A percentile compares a stretch with the other conserved stretches of the same genome.
Conservation (phyloP, 805 yeast species). For the Ogataea ganodermae region DNA sequence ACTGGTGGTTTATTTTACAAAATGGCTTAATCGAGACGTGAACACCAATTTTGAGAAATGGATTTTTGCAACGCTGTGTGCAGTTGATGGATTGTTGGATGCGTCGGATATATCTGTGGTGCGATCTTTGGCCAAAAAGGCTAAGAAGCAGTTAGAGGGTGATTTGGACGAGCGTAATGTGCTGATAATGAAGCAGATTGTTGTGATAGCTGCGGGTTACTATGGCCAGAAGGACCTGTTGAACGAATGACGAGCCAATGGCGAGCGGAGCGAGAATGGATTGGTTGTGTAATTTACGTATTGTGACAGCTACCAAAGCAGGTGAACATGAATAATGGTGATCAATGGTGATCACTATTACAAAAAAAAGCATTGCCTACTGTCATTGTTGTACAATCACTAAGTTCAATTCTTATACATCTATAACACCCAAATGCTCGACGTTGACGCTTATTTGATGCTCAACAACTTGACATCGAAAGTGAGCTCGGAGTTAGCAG, state of each 20-base stretch:
- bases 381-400: too few species aligned
- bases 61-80: slow-evolving; percentile 42
- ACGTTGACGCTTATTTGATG: too few species aligned
- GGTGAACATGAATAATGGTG: too few species aligned
- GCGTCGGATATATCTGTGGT: slow-evolving; percentile 42
- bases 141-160: slow-evolving; percentile 27
- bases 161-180: slow-evolving; percentile 23
- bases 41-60: slow-evolving; percentile 37
- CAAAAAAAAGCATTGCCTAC: too few species aligned
- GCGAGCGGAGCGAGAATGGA: neutral
- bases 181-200: slow-evolving; percentile 19
- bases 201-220: slow-evolving; percentile 22
- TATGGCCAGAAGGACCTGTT: slow-evolving; percentile 33
- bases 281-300: neutral
- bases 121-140: slow-evolving; percentile 44
- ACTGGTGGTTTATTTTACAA: slow-evolving; percentile 42
- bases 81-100: slow-evolving; percentile 40
- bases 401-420: too few species aligned
- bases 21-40: slow-evolving; percentile 42
- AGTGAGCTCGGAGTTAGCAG: slow-evolving; percentile 94
- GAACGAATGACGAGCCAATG: neutral
- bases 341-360: too few species aligned
- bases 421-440: too few species aligned
- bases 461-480: slow-evolving; percentile 94
- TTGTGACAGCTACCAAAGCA: too few species aligned